phyloP scores from a whole-genome alignment of 2,329 filamentous ascomycete genomes.

The Emmonsiellopsis sp. region DNA sequence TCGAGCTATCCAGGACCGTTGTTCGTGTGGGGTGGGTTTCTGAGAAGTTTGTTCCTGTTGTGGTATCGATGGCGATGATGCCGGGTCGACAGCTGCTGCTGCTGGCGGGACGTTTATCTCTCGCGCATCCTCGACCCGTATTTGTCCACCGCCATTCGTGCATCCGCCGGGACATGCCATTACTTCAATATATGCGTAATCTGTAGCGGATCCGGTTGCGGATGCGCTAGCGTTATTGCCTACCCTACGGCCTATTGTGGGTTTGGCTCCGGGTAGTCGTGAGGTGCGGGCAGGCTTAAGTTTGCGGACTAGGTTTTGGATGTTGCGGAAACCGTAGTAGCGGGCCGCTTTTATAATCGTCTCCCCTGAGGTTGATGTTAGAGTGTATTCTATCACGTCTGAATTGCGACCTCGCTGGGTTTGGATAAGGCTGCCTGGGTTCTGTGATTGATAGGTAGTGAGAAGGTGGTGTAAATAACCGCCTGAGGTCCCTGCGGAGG shows the following conservation, averaged over 20 bases:
- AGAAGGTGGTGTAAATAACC: conserved; percentile 84
- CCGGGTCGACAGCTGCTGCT: conserved; percentile 12
- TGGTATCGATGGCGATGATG: conserved; percentile 11
- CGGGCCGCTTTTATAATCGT: conserved; percentile 69
- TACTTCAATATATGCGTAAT: conserved; percentile 92
- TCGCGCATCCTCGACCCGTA: conserved; percentile 72
- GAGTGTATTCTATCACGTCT: conserved; percentile 78
- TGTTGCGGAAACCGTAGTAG: conserved; percentile 97
- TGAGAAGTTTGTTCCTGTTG: conserved; percentile 20
- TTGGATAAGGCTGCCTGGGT: conserved; percentile 63
- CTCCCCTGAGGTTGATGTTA: conserved; percentile 49
- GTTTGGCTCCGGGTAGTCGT: conserved; percentile 65
- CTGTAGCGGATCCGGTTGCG: conserved; percentile 31
- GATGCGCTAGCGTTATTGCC: conserved; percentile 12
- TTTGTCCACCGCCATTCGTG: conserved; percentile 93
- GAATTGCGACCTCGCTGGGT: conserved; percentile 71
- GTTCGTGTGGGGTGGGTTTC: conserved; percentile 64
- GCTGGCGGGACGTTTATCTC: conserved; percentile 14
- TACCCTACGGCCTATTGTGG: conserved; percentile 24
- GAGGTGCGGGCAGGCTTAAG: conserved; percentile 72
- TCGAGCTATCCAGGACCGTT: conserved; percentile 73
- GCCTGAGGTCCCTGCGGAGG: conserved; percentile 67
- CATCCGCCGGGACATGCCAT: conserved; percentile 99
- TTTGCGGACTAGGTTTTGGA: conserved; percentile 91
- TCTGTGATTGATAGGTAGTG: conserved; percentile 57